Evolutionary conservation across 768 basidiomycete genomes (phyloP), one percentile per base, ranked within the genome.

Genomic region (Phanerochaete sordida): DNA sequence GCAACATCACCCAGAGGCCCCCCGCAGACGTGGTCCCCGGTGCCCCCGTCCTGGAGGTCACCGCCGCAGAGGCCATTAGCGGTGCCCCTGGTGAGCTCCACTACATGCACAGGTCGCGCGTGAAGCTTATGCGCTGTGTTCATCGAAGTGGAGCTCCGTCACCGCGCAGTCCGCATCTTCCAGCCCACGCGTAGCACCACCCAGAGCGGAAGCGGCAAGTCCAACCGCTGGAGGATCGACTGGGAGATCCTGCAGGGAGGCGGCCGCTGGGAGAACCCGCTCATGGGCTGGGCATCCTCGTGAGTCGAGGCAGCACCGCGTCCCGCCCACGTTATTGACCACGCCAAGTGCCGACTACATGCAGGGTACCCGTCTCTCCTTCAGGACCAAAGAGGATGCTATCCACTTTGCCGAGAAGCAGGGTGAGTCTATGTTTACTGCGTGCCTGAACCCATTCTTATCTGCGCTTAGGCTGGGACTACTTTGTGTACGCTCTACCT

Each of bases 241-340:
- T 98, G 88, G 79, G 96, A 98, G 68, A 86, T 86, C 58, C 77
- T 98, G n/a, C 85, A 84, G 59, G 93, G 95, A 33, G 87, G 83
- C 28, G 94, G 92, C 13, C 83, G 96, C 54, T 99, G 96, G 96
- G 95, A 98, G 81, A 99, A 98, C 70, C 93, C 93, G 3, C 73
- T 99, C 65, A 99, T 98, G 93, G 96, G 96, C 46, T 99, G 84
- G 80, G 95, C 95, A 0, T 91, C 88, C 77, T 94, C 93, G 91
- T 95, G 71, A 75, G 91, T 82, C n/a, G 24, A 4, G 2, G 28
- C 27, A 53, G 24, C 16, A 28, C 46, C 35, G 58, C 33, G 11
- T n/a, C 33, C 3, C 24, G 13, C 23, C 53, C 26, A 44, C 19
- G 30, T 15, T 19, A 23, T 27, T 57, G 4, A 47, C 13, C 58